A percentile compares a stretch with the other conserved stretches of the same genome.
phyloP scores from a whole-genome alignment of 306 rosid species.

The Astragalus glycyphyllos region DNA sequence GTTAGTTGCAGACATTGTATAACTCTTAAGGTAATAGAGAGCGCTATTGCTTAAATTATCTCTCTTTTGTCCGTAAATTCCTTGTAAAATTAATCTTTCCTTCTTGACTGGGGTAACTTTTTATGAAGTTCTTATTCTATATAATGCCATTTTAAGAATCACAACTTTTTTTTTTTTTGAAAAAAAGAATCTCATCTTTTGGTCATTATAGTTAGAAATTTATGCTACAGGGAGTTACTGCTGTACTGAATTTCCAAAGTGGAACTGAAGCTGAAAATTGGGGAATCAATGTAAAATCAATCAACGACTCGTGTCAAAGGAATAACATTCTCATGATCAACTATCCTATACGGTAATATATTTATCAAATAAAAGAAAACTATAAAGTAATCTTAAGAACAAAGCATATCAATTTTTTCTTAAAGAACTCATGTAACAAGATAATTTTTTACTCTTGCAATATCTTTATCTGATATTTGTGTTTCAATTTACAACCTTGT shows the following conservation, averaged over 20 bases:
- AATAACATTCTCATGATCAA: constrained; percentile 81
- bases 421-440: background rate
- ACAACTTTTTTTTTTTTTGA: constrained; percentile 8
- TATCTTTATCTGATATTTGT: background rate
- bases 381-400: background rate
- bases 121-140: constrained; percentile 31
- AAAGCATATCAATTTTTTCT: constrained; percentile 1
- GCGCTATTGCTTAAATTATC: constrained; percentile 6
- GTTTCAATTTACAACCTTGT: constrained; percentile 24
- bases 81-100: constrained; percentile 15
- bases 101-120: background rate
- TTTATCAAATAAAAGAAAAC: too few species aligned
- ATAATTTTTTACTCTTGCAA: constrained; percentile 23
- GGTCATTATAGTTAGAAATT: constrained; percentile 40
- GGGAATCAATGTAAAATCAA: constrained; percentile 76
- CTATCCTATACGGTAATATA: constrained; percentile 83
- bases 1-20: constrained; percentile 24
- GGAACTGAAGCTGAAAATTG: constrained; percentile 92
- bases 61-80: constrained; percentile 13
- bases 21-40: constrained; percentile 9
- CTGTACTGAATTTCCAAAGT: constrained; percentile 89
- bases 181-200: constrained; percentile 34
- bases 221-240: constrained; percentile 82
- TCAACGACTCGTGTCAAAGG: constrained; percentile 79
- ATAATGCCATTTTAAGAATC: constrained; percentile 36